These are phyloP conservation scores for Mortierella sp. DNA, from an alignment of 371 early-diverging fungal species.

Conservation along the genomic window DNA sequence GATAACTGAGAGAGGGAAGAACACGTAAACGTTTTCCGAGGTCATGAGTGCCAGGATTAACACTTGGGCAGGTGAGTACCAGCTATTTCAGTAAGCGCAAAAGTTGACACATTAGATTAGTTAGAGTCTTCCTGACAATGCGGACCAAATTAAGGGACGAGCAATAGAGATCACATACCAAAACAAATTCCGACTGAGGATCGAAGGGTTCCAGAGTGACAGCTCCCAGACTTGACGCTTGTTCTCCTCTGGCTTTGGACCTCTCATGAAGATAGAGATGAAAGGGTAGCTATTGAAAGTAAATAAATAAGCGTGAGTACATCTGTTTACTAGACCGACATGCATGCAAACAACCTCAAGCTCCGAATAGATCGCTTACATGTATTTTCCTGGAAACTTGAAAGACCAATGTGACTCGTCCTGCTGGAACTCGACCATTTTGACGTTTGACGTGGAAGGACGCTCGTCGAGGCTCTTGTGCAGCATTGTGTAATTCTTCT, in stretches of 20 bases:
- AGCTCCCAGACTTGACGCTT: constrained; percentile 52
- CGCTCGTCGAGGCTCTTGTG: constrained; percentile 30
- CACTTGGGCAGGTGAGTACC: constrained; percentile 58
- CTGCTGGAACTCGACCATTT: constrained; percentile 41
- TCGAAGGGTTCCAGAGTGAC: constrained; percentile 55
- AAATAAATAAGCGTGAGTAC: background rate
- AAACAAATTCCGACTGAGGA: constrained; percentile 51
- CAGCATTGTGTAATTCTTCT: constrained; percentile 48
- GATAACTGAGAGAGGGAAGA: constrained; percentile 36
- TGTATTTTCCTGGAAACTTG: constrained; percentile 33
- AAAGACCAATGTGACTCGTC: constrained; percentile 39
- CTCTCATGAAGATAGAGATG: constrained; percentile 26
- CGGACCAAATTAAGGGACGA: background rate
- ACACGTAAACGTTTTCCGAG: constrained; percentile 44
- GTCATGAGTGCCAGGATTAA: constrained; percentile 38
- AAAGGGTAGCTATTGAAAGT: constrained; percentile 28
- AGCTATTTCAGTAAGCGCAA: constrained; percentile 17
- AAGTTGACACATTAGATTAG: background rate
- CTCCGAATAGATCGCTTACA: constrained; percentile 15
- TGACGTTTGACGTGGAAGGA: constrained; percentile 29
- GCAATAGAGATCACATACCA: constrained; percentile 23
- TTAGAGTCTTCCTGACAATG: background rate
- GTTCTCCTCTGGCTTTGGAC: constrained; percentile 17
- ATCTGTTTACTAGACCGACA: background rate
- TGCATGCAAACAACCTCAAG: background rate